A percentile compares a stretch with the other conserved stretches of the same genome.
These are phyloP conservation scores for Phytophthora fragariae DNA, from an alignment of 352 stramenopile genomes.

Conservation along the genomic window DNA sequence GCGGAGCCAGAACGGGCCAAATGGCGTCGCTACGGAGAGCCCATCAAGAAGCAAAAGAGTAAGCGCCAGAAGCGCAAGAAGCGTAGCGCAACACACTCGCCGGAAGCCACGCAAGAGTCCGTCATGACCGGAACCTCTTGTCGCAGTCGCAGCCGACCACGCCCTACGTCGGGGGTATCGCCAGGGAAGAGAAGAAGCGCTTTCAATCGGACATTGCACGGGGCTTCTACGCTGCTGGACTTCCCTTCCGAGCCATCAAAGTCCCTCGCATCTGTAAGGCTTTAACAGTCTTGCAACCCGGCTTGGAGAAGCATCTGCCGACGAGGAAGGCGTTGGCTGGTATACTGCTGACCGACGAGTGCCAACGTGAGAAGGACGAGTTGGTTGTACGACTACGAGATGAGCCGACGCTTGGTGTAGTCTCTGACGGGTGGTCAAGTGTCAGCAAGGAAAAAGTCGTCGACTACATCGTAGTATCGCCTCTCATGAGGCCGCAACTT, in stretches of 20 bases:
- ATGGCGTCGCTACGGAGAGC: conserved; percentile 8
- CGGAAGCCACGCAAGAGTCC: conserved; percentile 1
- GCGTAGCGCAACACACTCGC: background rate
- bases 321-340: conserved; percentile 10
- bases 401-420: conserved; percentile 4
- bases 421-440: conserved; percentile 9
- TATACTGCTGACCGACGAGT: background rate
- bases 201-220: conserved; percentile 9
- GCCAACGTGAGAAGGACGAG: conserved; percentile 5
- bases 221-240: conserved; percentile 11
- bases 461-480: conserved; percentile 12
- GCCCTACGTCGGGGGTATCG: background rate
- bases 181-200: background rate
- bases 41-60: background rate
- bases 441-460: conserved; percentile 21
- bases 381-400: conserved; percentile 5
- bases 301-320: conserved; percentile 8
- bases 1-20: conserved; percentile 5
- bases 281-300: background rate
- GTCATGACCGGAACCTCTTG: conserved; percentile 8
- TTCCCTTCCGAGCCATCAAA: conserved; percentile 9
- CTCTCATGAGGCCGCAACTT: conserved; percentile 8
- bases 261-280: background rate
- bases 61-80: conserved; percentile 8
- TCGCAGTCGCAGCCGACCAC: background rate